phyloP scores from a whole-genome alignment of 306 rosid species.

The Rosa lucieae region DNA sequence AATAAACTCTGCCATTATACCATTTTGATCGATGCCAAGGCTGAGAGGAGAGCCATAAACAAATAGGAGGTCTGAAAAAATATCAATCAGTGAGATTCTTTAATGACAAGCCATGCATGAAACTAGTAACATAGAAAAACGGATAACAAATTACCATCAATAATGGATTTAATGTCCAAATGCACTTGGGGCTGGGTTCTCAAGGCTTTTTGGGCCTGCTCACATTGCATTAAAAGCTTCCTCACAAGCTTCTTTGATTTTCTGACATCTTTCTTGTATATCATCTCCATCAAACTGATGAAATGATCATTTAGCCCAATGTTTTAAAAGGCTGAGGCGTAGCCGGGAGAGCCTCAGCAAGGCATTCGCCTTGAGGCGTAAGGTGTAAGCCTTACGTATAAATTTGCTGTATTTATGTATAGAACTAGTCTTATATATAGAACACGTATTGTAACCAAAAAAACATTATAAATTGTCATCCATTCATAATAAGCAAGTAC shows the following conservation, averaged over 20 bases:
- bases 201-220: constrained; percentile 50
- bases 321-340: no score
- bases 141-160: constrained; percentile 45
- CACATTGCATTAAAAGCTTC: constrained; percentile 46
- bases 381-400: no score
- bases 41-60: constrained; percentile 47
- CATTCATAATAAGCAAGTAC: no score
- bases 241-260: constrained; percentile 46
- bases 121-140: neutral
- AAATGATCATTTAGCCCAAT: constrained; percentile 53
- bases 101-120: neutral
- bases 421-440: no score
- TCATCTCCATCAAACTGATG: constrained; percentile 44
- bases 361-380: no score
- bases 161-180: constrained; percentile 42
- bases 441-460: no score
- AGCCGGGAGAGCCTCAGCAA: no score
- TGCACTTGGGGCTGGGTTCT: constrained; percentile 47
- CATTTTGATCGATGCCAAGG: constrained; percentile 49
- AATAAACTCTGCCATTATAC: constrained; percentile 49
- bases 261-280: constrained; percentile 40
- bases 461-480: no score
- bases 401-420: no score
- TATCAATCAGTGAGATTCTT: neutral
- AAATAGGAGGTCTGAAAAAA: constrained; percentile 37